Evolutionary conservation across 805 yeast genomes (phyloP).

Genomic region (Metschnikowia similis): DNA sequence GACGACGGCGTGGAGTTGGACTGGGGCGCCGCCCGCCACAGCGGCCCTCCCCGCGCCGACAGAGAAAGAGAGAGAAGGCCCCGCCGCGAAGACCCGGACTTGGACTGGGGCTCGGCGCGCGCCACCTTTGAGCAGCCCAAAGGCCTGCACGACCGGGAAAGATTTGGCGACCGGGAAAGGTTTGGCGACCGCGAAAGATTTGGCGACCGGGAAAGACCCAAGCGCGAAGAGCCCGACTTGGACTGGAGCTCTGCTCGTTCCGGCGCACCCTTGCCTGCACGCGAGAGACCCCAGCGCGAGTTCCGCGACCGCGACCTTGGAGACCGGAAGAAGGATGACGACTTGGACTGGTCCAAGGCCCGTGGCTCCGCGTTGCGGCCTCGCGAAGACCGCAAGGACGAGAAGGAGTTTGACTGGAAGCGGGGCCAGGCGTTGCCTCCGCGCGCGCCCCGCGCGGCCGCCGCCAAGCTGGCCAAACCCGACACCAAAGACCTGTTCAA

Average conservation of each 20-base stretch:
- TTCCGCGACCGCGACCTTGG: neutral
- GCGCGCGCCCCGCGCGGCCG: conserved; percentile 1
- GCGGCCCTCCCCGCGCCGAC: conserved; percentile 16
- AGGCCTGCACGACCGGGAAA: neutral
- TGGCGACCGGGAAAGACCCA: conserved; percentile 17
- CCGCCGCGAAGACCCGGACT: conserved; percentile 37
- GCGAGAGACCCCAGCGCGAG: conserved; percentile 21
- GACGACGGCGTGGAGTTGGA: conserved; percentile 55
- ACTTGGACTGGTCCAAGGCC: conserved; percentile 24
- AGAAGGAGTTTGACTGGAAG: conserved; percentile 34
- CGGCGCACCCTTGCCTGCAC: conserved; percentile 30
- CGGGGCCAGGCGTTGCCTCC: conserved; percentile 32
- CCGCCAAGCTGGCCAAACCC: conserved; percentile 8
- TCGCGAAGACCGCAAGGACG: conserved; percentile 27
- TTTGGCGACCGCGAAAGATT: neutral
- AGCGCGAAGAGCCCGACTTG: conserved; percentile 38
- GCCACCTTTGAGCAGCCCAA: conserved; percentile 6
- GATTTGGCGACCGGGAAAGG: neutral
- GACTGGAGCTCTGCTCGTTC: conserved; percentile 41
- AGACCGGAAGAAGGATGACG: conserved; percentile 16
- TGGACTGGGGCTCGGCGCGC: conserved; percentile 43
- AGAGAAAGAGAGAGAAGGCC: conserved; percentile 22
- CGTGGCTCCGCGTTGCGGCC: conserved; percentile 16
- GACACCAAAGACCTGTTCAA: conserved; percentile 10
- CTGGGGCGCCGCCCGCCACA: conserved; percentile 51